phyloP scores from a whole-genome alignment of 192 early-diverging fungal genomes.

The Paraglomus occultum region DNA sequence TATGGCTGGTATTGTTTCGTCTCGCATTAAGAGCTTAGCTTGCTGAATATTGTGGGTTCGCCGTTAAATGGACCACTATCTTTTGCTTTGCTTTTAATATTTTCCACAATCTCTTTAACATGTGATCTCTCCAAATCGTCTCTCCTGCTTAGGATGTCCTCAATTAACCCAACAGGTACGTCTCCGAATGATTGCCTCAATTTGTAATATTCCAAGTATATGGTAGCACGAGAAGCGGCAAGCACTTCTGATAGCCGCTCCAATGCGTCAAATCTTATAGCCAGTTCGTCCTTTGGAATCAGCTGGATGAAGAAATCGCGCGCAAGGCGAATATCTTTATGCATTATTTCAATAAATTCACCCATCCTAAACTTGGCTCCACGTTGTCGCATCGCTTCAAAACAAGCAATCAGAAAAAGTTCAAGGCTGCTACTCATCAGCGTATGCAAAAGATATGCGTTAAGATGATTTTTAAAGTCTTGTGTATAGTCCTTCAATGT shows the following conservation, averaged over 20 bases:
- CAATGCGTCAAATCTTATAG: constrained; percentile 78
- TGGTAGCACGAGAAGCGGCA: constrained; percentile 75
- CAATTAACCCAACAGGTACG: constrained; percentile 86
- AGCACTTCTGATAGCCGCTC: constrained; percentile 78
- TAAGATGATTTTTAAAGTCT: constrained; percentile 83
- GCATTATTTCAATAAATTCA: constrained; percentile 63
- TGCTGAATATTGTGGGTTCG: constrained; percentile 56
- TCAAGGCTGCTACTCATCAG: constrained; percentile 86
- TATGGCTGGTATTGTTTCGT: background rate
- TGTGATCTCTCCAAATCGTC: constrained; percentile 89
- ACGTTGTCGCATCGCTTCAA: constrained; percentile 84
- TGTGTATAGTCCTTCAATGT: constrained; percentile 94
- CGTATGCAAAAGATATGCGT: constrained; percentile 86
- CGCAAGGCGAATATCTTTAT: constrained; percentile 67
- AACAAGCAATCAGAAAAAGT: constrained; percentile 75
- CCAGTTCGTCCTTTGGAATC: constrained; percentile 70
- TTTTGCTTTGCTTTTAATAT: constrained; percentile 65
- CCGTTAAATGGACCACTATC: constrained; percentile 48
- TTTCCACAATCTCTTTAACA: constrained; percentile 87
- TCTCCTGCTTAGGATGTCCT: constrained; percentile 81
- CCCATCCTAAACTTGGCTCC: constrained; percentile 73
- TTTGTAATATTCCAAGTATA: constrained; percentile 90
- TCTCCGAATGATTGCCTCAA: constrained; percentile 91
- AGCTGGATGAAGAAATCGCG: constrained; percentile 79
- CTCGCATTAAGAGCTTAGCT: constrained; percentile 46